Conservation (phyloP, 1,284 basidiomycete genomes). For the Leccinum huronense region DNA sequence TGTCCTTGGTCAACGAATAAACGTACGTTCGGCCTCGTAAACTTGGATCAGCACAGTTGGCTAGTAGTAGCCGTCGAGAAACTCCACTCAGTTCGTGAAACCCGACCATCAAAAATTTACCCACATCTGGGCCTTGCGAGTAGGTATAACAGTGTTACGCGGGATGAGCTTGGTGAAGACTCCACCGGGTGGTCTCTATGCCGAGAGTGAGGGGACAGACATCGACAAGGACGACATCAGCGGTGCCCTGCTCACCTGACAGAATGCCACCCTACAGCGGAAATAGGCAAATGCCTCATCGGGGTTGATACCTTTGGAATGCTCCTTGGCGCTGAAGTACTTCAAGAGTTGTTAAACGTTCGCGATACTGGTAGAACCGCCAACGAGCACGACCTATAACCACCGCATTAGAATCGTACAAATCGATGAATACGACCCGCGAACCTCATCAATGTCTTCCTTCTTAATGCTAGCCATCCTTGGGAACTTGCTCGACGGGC, state of each 20-base stretch:
- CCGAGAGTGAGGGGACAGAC: conserved; percentile 93
- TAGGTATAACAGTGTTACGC: conserved; percentile 97
- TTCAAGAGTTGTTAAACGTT: conserved; percentile 97
- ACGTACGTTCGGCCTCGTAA: conserved; percentile 90
- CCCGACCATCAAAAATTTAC: conserved; percentile 23
- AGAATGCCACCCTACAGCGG: conserved; percentile 98
- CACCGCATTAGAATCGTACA: background rate
- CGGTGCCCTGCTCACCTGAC: conserved; percentile 80
- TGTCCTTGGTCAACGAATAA: conserved; percentile 81
- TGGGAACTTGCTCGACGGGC: conserved; percentile 97
- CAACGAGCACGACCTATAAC: conserved; percentile 80
- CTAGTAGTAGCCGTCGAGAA: conserved; percentile 96
- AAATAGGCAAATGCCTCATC: conserved; percentile 95
- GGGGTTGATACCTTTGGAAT: conserved; percentile 92
- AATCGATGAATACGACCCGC: conserved; percentile 20
- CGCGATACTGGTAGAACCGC: conserved; percentile 98
- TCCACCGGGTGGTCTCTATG: conserved; percentile 97
- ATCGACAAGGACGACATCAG: conserved; percentile 91
- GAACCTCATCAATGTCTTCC: conserved; percentile 90
- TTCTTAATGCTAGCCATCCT: conserved; percentile 97
- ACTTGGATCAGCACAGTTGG: conserved; percentile 89
- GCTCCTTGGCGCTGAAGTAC: conserved; percentile 88
- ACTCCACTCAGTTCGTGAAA: conserved; percentile 1
- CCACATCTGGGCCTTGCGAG: conserved; percentile 94
- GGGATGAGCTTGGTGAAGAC: conserved; percentile 97